phyloP scores from a whole-genome alignment of 2,329 filamentous ascomycete genomes.

The Venturia asperata region DNA sequence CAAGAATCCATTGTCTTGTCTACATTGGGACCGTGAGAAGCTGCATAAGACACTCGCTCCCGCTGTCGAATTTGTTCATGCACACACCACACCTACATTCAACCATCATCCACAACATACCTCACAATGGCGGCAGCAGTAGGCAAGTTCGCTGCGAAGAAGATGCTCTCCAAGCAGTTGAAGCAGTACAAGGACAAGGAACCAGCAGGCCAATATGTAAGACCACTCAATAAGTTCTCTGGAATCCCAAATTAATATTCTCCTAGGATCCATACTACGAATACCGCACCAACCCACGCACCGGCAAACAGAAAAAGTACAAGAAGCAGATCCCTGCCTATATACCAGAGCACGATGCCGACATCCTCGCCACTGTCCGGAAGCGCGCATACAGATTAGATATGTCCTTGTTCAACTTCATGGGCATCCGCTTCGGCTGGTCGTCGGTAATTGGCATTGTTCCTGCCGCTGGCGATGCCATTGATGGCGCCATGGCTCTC shows the following conservation, averaged over 20 bases:
- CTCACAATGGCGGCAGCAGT: conserved; percentile 38
- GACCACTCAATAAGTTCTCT: conserved; percentile 20
- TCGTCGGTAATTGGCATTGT: conserved; percentile 76
- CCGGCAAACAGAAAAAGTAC: conserved; percentile 71
- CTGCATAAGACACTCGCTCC: neutral
- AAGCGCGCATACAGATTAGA: conserved; percentile 79
- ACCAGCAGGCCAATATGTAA: conserved; percentile 36
- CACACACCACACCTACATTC: neutral
- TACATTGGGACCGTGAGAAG: neutral
- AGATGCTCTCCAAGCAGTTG: conserved; percentile 42
- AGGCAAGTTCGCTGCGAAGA: conserved; percentile 45
- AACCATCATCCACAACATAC: neutral
- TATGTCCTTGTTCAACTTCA: conserved; percentile 72
- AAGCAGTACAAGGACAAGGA: conserved; percentile 41
- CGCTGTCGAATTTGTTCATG: neutral
- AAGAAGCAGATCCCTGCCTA: conserved; percentile 80
- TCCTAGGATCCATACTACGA: conserved; percentile 84
- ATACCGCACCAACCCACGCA: conserved; percentile 64
- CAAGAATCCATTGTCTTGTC: conserved; percentile 1
- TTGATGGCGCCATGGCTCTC: conserved; percentile 66
- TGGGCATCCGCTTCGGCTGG: conserved; percentile 83
- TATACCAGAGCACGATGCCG: conserved; percentile 72
- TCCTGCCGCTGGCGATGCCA: conserved; percentile 72
- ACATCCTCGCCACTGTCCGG: conserved; percentile 79
- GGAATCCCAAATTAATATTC: conserved; percentile 19